Evolutionary conservation across 495 filamentous ascomycete genomes (phyloP), one percentile per base, ranked within the genome.

Genomic region (Melanomma pulvis-pyrius): DNA sequence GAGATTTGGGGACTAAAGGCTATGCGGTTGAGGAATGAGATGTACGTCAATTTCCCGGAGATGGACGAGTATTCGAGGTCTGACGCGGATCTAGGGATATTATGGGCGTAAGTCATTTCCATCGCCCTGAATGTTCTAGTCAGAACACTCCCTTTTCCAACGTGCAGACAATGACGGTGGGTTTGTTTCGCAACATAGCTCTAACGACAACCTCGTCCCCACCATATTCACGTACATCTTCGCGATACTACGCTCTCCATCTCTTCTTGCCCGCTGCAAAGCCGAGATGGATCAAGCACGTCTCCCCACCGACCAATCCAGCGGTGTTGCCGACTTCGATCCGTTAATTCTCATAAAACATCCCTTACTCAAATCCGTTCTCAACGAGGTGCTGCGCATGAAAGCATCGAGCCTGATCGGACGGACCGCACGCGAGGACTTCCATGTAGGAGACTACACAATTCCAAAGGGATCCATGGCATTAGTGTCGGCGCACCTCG

Each of bases 101-200:
- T 54, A 26, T 54, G 50, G 50, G 50, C 50, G 50, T 54, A 54
- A 26, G 50, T 54, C 6, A 36, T 36, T 36, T 26, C 19, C 17
- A 49, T 49, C n/a, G 7, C 46, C 22, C 46, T 49, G 46, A 49
- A 6, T 8, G 46, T 6, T 5, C 17, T 17, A 49, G 46, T 49
- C 17, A n/a, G 7, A 49, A 49, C n/a, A 6, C n/a, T 19, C 15
- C 24, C 7, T n/a, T 25, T 30, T 17, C n/a, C 6, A 36, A 36
- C 13, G 6, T 36, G 32, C 6, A 36, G 32, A 36, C 6, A 36
- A 36, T 36, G 32, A 36, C 13, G 32, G 6, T 36, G 13, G 32
- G 13, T 36, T 6, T 36, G 32, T 36, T 36, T 36, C 13, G 32
- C 32, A 36, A 36, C 32, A 36, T 36, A 54, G 50, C 50, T 25